Base-by-base conservation (phyloP, 208 protist species). In the Wallacemonas sp. region DNA sequence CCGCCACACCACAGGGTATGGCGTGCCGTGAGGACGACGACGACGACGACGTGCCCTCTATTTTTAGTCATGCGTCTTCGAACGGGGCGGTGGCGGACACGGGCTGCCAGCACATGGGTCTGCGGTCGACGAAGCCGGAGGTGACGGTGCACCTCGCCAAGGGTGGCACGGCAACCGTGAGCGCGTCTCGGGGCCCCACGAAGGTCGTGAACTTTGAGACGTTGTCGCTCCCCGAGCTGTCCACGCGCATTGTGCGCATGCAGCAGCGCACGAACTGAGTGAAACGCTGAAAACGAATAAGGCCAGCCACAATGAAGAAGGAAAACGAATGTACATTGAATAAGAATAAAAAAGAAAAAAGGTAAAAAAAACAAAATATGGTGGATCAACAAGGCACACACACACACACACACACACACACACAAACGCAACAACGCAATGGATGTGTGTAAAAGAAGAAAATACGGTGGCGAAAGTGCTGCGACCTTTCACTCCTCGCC, bases 41-140 rank as follows among this genome's bases (percentile, higher is more conserved):
- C 20, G 44, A 32, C 23, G 49, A 44, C 25, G 71, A 76, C 12
- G 26, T 48, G 14, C 74, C 69, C 12, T 95, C 89, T 23, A 72
- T 95, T 33, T 95, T 95, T 62, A 91, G 84, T 33, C 89, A 95
- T 61, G 76, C 67, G 26, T 83, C 67, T 8, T 95, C 89, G 8
- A 86, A 91, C 61, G 82, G 66, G 1, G 84, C 89, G 10, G 88
- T 95, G 39, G 68, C 29, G 5, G 83, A 79, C 41, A 86, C 84
- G 11, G 89, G 89, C 41, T 81, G 80, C 38, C 62, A 54, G 57
- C 84, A 93, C 77, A 77, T 94, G 67, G 69, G 64, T 23, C 74
- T 50, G 22, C 32, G 68, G 28, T 81, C 79, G n/a, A 87, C 72
- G 7, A 86, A 86, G 76, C 44, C 65, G 3, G 77, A 85, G 28